phyloP scores from a whole-genome alignment of 495 filamentous ascomycete genomes.

The Lasiosphaeria ovina region DNA sequence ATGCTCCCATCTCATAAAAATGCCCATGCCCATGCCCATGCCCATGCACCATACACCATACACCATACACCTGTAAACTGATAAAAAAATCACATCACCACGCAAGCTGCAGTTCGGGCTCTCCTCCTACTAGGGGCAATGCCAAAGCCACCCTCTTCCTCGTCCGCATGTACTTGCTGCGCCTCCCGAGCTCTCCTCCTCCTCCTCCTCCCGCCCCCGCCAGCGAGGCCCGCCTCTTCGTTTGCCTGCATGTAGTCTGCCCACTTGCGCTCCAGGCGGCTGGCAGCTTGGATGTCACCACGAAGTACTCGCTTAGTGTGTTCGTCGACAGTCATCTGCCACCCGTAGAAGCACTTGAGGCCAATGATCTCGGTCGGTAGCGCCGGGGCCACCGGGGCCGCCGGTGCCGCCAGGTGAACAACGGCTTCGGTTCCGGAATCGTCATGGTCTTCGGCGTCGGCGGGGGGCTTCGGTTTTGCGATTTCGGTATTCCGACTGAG shows the following conservation, averaged over 20 bases:
- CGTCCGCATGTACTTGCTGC: constrained; percentile 68
- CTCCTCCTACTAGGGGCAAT: constrained; percentile 39
- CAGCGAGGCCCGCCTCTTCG: constrained; percentile 72
- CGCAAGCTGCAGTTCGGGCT: constrained; percentile 55
- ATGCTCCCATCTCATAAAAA: no score
- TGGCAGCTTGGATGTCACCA: constrained; percentile 69
- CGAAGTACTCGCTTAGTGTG: constrained; percentile 80
- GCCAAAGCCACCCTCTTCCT: constrained; percentile 60
- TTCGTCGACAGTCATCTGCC: constrained; percentile 91
- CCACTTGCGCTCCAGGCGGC: constrained; percentile 83
- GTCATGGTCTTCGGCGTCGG: neutral
- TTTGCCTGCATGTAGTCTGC: constrained; percentile 89
- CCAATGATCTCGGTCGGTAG: constrained; percentile 74
- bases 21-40: no score
- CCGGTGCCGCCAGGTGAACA: constrained; percentile 24
- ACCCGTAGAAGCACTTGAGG: constrained; percentile 91
- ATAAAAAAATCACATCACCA: constrained; percentile 46
- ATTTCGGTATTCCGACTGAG: constrained; percentile 78
- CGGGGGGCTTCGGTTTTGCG: constrained; percentile 20
- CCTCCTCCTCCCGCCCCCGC: constrained; percentile 60
- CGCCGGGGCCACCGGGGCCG: constrained; percentile 13
- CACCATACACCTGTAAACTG: no score
- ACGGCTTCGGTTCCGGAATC: constrained; percentile 8
- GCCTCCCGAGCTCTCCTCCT: constrained; percentile 76
- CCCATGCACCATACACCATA: no score